These are phyloP conservation scores for Allium sativum DNA, from an alignment of 106 monocot genomes.

Conservation along the genomic window DNA sequence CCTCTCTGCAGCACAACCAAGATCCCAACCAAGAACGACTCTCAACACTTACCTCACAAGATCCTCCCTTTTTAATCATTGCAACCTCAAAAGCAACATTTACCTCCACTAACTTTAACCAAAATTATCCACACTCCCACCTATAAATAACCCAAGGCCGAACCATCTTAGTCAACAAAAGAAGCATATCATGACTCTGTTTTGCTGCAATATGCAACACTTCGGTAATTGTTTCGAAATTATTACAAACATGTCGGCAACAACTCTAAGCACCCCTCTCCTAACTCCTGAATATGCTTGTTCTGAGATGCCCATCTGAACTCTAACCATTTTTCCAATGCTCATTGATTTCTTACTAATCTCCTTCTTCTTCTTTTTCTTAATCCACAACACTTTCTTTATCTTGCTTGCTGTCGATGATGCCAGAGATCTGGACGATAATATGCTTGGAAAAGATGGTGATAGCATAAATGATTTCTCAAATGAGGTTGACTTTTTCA, in stretches of 20 bases:
- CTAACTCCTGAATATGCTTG: slow-evolving; percentile 76
- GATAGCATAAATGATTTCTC: slow-evolving; percentile 13
- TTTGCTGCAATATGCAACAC: no score
- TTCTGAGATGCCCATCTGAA: slow-evolving; percentile 72
- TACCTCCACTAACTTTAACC: no score
- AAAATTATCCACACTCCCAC: no score
- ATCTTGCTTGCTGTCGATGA: slow-evolving; percentile 82
- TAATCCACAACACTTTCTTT: slow-evolving; percentile 87
- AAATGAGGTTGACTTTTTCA: slow-evolving; percentile 10
- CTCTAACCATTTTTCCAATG: slow-evolving; percentile 60
- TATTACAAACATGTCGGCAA: slow-evolving; percentile 46
- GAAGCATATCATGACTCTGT: no score
- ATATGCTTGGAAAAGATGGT: slow-evolving; percentile 14
- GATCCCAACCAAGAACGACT: no score
- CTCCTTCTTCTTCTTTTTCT: slow-evolving; percentile 23
- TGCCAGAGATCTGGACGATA: slow-evolving; percentile 41
- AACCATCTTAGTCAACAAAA: no score
- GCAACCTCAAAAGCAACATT: no score
- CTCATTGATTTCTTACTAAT: slow-evolving; percentile 42
- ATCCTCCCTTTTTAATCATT: no score
- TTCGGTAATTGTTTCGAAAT: no score
- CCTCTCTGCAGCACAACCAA: no score
- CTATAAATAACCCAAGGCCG: no score
- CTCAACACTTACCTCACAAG: no score
- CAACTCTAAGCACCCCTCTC: slow-evolving; percentile 59